These are phyloP conservation scores for Aspergillus aculeatus DNA, from an alignment of 2,329 filamentous ascomycete species.

Conservation along the genomic window DNA sequence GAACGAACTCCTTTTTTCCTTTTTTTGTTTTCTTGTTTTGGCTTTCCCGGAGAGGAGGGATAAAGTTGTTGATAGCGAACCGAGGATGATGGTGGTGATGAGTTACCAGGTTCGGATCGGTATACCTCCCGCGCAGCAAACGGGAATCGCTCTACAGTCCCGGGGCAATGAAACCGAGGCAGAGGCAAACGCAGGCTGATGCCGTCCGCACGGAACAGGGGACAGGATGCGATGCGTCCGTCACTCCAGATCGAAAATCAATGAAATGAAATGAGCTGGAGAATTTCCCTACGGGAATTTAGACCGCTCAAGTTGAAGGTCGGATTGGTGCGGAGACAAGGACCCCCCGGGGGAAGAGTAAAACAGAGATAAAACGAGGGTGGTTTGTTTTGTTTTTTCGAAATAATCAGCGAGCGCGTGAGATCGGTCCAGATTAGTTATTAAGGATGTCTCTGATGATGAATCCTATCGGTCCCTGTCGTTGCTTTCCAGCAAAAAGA, in stretches of 20 bases:
- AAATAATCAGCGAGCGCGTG: constrained; percentile 20
- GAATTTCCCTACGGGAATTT: background rate
- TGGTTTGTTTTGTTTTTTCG: constrained; percentile 5
- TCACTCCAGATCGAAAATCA: background rate
- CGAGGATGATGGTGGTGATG: constrained; percentile 3
- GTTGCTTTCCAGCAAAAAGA: constrained; percentile 10
- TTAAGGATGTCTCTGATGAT: constrained; percentile 14
- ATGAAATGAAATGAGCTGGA: background rate
- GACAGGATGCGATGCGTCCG: constrained; percentile 5
- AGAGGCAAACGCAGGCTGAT: constrained; percentile 20
- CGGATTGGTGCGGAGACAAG: constrained; percentile 9
- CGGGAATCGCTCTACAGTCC: constrained; percentile 19
- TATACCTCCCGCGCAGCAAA: constrained; percentile 20
- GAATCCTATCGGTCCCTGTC: constrained; percentile 12
- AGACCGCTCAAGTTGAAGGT: background rate
- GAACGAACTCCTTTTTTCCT: background rate
- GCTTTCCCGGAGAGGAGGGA: background rate
- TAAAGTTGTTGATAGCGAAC: background rate
- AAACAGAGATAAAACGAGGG: constrained; percentile 18
- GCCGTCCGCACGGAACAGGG: constrained; percentile 13
- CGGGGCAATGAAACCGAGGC: constrained; percentile 12
- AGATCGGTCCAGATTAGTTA: constrained; percentile 19
- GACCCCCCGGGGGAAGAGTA: constrained; percentile 2
- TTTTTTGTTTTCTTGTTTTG: background rate
- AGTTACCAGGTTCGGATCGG: constrained; percentile 10